Evolutionary conservation across 495 filamentous ascomycete genomes (phyloP).

Genomic region (Glutinoglossum americanum): DNA sequence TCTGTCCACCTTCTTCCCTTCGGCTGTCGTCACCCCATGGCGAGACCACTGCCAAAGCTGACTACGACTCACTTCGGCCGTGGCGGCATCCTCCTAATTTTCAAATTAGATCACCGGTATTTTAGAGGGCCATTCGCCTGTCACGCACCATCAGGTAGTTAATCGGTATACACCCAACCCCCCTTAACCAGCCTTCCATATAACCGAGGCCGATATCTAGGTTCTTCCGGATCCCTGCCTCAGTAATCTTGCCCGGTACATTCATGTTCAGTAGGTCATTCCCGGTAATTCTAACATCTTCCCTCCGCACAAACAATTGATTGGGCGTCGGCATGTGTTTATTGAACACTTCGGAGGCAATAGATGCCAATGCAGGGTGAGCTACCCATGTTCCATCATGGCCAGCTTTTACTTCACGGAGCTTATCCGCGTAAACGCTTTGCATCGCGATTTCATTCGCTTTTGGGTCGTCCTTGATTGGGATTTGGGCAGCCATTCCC

Average conservation of each 20-base stretch:
- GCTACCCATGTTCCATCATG: constrained; percentile 97
- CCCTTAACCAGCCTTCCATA: constrained; percentile 96
- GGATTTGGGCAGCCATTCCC: constrained; percentile 97
- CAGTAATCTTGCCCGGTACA: constrained; percentile 79
- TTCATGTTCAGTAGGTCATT: constrained; percentile 98
- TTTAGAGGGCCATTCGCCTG: not conserved
- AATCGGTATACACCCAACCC: constrained; percentile 90
- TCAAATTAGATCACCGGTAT: not conserved
- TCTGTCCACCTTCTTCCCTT: constrained; percentile 89
- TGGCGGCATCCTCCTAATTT: constrained; percentile 71
- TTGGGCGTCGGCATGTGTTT: constrained; percentile 98
- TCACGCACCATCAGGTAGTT: constrained; percentile 73
- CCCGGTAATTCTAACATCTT: constrained; percentile 68
- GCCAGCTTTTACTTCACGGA: constrained; percentile 83
- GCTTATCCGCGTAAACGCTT: constrained; percentile 80
- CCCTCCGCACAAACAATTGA: constrained; percentile 76
- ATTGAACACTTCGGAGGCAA: constrained; percentile 92
- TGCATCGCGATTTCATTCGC: constrained; percentile 93
- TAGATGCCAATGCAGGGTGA: constrained; percentile 75
- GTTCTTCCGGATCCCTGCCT: constrained; percentile 95
- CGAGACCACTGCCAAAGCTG: constrained; percentile 94
- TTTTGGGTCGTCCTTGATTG: constrained; percentile 78
- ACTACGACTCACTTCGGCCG: constrained; percentile 77
- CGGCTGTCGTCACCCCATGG: constrained; percentile 66
- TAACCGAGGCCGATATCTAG: constrained; percentile 90